Conservation (phyloP, 163 green algal genomes). For the Scenedesmus sp. region DNA sequence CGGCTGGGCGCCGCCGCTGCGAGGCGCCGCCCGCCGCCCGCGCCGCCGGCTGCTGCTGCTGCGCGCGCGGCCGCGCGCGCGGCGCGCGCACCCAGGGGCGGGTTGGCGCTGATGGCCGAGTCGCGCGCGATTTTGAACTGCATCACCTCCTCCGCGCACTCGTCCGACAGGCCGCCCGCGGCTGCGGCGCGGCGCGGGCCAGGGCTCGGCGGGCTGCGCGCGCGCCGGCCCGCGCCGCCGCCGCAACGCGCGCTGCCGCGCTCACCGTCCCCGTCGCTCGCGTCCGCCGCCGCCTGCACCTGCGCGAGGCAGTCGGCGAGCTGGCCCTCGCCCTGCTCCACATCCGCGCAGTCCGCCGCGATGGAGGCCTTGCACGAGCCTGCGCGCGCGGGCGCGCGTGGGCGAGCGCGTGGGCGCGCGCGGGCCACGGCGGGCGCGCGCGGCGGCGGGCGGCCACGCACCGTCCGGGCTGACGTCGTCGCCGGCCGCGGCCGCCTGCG, state of each 20-base stretch:
- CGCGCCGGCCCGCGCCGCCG: neutral
- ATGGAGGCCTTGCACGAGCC: conserved; percentile 58
- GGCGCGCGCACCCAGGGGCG: conserved; percentile 54
- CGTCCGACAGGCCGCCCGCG: conserved; percentile 38
- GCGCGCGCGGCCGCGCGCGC: neutral
- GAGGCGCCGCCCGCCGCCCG: neutral
- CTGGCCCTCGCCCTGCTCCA: conserved; percentile 52
- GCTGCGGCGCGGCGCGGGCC: neutral
- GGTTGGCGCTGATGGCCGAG: conserved; percentile 69
- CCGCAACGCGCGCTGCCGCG: neutral
- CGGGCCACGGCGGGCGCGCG: no score
- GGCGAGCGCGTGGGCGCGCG: no score
- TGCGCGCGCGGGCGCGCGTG: no score
- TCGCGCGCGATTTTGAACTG: conserved; percentile 51
- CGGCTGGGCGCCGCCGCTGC: no score
- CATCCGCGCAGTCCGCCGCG: conserved; percentile 59
- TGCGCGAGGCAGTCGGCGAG: conserved; percentile 64
- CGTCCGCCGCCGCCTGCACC: neutral
- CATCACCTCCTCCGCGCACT: conserved; percentile 52
- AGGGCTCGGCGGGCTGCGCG: no score
- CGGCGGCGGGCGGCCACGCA: neutral
- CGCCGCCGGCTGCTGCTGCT: neutral
- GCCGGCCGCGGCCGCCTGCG: neutral
- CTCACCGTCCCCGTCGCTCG: neutral
- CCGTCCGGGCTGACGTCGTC: conserved; percentile 22